Evolutionary conservation across 2,329 filamentous ascomycete species (phyloP).

Genomic region (Aspergillus melleus): DNA sequence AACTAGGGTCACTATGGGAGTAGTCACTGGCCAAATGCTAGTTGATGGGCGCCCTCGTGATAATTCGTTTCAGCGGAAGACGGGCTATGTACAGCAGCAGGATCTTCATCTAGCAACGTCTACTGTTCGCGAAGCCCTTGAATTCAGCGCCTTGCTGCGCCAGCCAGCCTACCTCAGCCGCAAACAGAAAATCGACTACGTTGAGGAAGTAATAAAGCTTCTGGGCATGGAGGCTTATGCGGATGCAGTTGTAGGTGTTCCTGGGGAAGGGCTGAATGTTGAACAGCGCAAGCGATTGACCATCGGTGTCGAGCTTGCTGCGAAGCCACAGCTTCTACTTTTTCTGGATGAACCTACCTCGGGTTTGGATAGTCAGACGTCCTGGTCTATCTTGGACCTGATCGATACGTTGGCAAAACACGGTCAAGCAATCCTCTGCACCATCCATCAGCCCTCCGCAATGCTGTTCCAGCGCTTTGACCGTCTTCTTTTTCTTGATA

Average conservation of each 20-base stretch:
- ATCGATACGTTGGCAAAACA: neutral
- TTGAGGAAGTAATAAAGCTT: slow-evolving; percentile 1
- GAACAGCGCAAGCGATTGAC: slow-evolving; percentile 3
- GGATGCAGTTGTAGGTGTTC: slow-evolving; percentile 1
- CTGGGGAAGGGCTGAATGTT: slow-evolving; percentile 1
- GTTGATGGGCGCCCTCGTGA: neutral
- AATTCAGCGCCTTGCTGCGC: neutral
- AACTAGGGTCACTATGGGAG: neutral
- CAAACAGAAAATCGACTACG: neutral
- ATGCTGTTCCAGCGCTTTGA: slow-evolving; percentile 4
- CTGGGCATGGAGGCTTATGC: slow-evolving; percentile 1
- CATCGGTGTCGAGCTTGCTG: neutral
- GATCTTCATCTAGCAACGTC: slow-evolving; percentile 2
- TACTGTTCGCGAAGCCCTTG: neutral
- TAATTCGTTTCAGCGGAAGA: neutral
- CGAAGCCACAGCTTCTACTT: slow-evolving; percentile 1
- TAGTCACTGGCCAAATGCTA: neutral
- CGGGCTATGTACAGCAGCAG: slow-evolving; percentile 4
- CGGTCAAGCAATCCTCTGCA: slow-evolving; percentile 3
- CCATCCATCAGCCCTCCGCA: slow-evolving; percentile 2
- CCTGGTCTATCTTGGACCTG: slow-evolving; percentile 1
- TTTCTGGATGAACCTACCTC: slow-evolving; percentile 3
- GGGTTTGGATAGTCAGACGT: slow-evolving; percentile 3
- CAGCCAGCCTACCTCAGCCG: neutral
- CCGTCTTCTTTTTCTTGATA: neutral